Evolutionary conservation across 257 asterid species (phyloP), one percentile per base, ranked within the genome.

Genomic region (Lantana camara): DNA sequence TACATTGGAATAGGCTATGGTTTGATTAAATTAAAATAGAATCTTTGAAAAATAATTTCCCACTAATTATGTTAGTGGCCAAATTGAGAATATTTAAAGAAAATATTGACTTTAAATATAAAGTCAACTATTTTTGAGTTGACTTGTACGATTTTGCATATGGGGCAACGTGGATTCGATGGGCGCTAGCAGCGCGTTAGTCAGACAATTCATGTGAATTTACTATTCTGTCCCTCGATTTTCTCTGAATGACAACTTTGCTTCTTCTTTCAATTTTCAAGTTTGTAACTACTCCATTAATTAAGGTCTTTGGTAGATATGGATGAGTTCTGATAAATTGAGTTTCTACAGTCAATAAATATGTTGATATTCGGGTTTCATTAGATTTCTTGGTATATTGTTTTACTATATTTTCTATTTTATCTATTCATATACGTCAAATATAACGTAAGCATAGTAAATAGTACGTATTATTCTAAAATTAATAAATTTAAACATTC

Each of bases 61-160:
- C 32, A 17, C 30, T 1, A 13, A 51, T 5, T 32, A 24, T 19
- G 42, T 52, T 32, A 53, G 66, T 60, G 51, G 70, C 50, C 69
- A 44, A 73, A 34, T 73, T 44, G 57, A n/a, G 40, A 53, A 2
- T 42, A 41, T 22, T 44, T 1, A 60, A 72, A 14, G 15, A 12
- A 52, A 14, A 30, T 12, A 32, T 20, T 57, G 9, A 42, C 37
- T 19, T 9, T 13, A 1, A 15, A 1, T 1, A 0, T 6, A 67
- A 67, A 51, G 70, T 63, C 75, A 63, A 57, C 27, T 3, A 11
- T 27, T n/a, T 24, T 63, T 13, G 1, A 9, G 17, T 76, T 76
- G 74, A 75, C 80, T 32, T 12, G 2, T 3, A 15, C 17, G 2
- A 27, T 5, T 23, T 9, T 1, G 12, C 42, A 38, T 27, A 12